phyloP scores from a whole-genome alignment of 1,284 basidiomycete genomes.

The Trametes polyzona region DNA sequence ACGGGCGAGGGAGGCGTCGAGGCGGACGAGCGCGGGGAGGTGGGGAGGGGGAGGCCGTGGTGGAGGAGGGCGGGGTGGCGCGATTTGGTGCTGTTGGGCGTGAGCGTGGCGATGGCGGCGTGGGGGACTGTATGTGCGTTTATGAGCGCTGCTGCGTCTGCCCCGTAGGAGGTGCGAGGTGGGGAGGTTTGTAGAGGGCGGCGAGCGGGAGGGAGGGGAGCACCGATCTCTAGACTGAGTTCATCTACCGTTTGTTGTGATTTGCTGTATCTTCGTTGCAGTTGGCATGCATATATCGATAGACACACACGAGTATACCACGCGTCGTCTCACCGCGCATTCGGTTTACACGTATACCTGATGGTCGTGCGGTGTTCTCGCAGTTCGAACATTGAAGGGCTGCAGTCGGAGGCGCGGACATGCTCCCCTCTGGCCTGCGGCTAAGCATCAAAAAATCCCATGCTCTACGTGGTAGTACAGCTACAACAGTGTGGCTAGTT shows the following conservation, averaged over 20 bases:
- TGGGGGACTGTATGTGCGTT: constrained; percentile 83
- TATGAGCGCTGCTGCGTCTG: constrained; percentile 29
- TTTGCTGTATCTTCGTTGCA: too few species aligned
- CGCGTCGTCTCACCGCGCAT: not conserved
- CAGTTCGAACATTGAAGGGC: too few species aligned
- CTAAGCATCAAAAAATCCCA: not conserved
- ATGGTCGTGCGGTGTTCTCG: too few species aligned
- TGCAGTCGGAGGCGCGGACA: too few species aligned
- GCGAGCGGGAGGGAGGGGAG: not conserved
- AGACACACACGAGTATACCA: constrained; percentile 5
- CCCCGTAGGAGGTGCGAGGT: constrained; percentile 9
- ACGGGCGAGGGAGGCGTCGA: constrained; percentile 43
- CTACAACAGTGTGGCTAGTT: constrained; percentile 14
- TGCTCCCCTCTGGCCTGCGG: not conserved
- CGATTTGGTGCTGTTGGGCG: constrained; percentile 61
- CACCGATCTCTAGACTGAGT: not conserved
- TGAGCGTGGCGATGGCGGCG: constrained; percentile 67
- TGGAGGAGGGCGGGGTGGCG: constrained; percentile 43
- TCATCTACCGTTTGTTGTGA: not conserved
- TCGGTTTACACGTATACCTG: too few species aligned
- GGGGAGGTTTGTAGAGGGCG: not conserved
- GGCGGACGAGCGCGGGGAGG: constrained; percentile 55
- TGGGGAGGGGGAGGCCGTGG: constrained; percentile 78
- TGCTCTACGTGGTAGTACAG: constrained; percentile 12
- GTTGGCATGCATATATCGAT: not conserved